phyloP scores from a whole-genome alignment of 1,284 basidiomycete species.

The Boletus austroedulis region DNA sequence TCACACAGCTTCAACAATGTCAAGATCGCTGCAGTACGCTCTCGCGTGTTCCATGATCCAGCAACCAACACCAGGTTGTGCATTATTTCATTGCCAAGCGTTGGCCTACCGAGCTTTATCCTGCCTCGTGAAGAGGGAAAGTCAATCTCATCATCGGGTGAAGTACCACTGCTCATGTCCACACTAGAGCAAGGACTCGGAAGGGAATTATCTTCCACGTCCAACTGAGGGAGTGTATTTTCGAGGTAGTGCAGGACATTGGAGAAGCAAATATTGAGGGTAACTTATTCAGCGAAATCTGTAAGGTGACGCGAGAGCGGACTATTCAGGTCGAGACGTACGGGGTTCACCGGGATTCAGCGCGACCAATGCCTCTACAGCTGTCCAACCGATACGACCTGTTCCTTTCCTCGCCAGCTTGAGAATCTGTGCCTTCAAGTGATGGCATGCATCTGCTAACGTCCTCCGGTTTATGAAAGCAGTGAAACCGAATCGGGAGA shows the following conservation, averaged over 20 bases:
- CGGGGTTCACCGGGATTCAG: background rate
- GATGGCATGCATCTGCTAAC: too few relatives aligned
- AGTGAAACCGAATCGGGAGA: too few relatives aligned
- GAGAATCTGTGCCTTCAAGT: background rate
- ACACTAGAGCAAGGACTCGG: background rate
- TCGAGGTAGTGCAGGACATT: background rate
- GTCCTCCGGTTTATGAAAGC: too few relatives aligned
- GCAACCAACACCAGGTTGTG: too few relatives aligned
- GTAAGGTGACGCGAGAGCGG: background rate
- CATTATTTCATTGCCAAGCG: too few relatives aligned
- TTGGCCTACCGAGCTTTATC: too few relatives aligned
- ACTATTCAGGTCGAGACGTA: background rate
- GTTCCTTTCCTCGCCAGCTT: background rate
- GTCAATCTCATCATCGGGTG: background rate
- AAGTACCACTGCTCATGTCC: background rate
- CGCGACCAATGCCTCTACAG: background rate
- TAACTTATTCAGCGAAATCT: background rate
- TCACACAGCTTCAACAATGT: background rate
- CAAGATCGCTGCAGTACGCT: background rate
- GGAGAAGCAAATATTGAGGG: background rate
- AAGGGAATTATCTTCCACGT: too few relatives aligned
- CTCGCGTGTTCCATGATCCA: background rate
- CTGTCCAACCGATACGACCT: background rate
- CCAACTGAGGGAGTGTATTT: too few relatives aligned
- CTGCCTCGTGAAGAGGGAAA: background rate